A percentile compares a stretch with the other conserved stretches of the same genome.
Evolutionary conservation across 768 basidiomycete species (phyloP).

Genomic region (Macrolepiota fuliginosa): DNA sequence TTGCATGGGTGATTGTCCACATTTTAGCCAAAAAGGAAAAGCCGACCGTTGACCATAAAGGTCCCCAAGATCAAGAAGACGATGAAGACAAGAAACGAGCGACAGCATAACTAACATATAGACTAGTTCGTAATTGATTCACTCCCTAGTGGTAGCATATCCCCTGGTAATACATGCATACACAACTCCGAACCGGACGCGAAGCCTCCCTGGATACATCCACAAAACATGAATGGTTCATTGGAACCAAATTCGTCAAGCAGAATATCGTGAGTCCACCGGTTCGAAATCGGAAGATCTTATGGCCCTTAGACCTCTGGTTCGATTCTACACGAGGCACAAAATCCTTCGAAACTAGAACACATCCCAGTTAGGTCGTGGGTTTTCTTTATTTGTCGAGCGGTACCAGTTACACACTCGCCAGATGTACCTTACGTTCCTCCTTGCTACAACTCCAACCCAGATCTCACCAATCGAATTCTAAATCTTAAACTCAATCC

Average conservation of each 20-base stretch:
- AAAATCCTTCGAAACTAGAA: constrained; percentile 10
- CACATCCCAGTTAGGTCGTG: constrained; percentile 5
- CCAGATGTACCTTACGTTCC: constrained; percentile 10
- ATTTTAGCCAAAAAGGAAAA: constrained; percentile 24
- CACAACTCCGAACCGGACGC: constrained; percentile 11
- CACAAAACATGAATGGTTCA: constrained; percentile 1
- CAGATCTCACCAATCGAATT: constrained; percentile 6
- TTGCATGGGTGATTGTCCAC: constrained; percentile 18
- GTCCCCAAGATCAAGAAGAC: constrained; percentile 36
- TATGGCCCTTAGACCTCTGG: not conserved
- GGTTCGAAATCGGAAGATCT: constrained; percentile 13
- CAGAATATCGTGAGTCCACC: constrained; percentile 1
- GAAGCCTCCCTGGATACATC: not conserved
- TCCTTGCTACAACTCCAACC: not conserved
- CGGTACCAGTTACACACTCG: constrained; percentile 23
- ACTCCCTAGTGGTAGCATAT: constrained; percentile 5
- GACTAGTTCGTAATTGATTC: constrained; percentile 15
- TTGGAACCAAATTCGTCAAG: not conserved
- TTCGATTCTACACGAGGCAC: constrained; percentile 11
- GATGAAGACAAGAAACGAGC: constrained; percentile 48
- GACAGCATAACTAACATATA: constrained; percentile 33
- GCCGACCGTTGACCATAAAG: constrained; percentile 24
- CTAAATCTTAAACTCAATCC: constrained; percentile 12
- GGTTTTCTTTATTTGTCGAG: constrained; percentile 17
- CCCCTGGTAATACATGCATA: constrained; percentile 7